Conservation (phyloP, 768 basidiomycete species). For the Leccinum incarnatum region DNA sequence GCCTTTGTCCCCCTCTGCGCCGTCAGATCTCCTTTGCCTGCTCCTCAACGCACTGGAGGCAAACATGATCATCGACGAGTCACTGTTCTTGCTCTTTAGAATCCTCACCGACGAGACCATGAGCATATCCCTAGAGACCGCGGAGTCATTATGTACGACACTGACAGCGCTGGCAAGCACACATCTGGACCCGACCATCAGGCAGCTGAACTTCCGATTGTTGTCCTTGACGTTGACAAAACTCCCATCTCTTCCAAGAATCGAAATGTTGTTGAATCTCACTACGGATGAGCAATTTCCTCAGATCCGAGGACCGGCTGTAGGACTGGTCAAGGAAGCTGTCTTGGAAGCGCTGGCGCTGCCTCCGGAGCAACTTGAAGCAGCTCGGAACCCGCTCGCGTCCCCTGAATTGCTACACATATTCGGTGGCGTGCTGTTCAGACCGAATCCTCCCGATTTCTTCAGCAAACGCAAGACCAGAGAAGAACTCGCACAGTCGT, state of each 20-base stretch:
- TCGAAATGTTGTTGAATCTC: constrained; percentile 56
- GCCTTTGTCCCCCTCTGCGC: constrained; percentile 8
- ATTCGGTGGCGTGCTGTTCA: constrained; percentile 61
- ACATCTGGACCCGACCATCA: constrained; percentile 55
- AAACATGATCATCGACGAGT: constrained; percentile 55
- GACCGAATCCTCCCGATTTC: constrained; percentile 52
- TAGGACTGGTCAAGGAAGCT: constrained; percentile 69
- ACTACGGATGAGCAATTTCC: constrained; percentile 49
- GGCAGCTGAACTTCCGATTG: constrained; percentile 61
- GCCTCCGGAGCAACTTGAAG: constrained; percentile 5
- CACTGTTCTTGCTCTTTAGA: constrained; percentile 52
- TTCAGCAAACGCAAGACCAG: constrained; percentile 38
- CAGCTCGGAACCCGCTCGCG: constrained; percentile 44
- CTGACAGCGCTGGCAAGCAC: constrained; percentile 58
- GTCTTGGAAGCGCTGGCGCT: constrained; percentile 50
- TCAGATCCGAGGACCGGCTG: constrained; percentile 66
- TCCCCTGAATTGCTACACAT: constrained; percentile 53
- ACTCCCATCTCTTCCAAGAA: constrained; percentile 45
- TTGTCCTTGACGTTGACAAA: constrained; percentile 52
- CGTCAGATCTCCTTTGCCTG: constrained; percentile 37
- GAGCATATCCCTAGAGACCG: constrained; percentile 42
- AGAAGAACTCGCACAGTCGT: constrained; percentile 48
- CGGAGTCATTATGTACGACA: constrained; percentile 46
- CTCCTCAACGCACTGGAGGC: constrained; percentile 52
- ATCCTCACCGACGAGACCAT: constrained; percentile 11